Evolutionary conservation across 495 filamentous ascomycete genomes (phyloP).

Genomic region (Penicillium tannophilum): DNA sequence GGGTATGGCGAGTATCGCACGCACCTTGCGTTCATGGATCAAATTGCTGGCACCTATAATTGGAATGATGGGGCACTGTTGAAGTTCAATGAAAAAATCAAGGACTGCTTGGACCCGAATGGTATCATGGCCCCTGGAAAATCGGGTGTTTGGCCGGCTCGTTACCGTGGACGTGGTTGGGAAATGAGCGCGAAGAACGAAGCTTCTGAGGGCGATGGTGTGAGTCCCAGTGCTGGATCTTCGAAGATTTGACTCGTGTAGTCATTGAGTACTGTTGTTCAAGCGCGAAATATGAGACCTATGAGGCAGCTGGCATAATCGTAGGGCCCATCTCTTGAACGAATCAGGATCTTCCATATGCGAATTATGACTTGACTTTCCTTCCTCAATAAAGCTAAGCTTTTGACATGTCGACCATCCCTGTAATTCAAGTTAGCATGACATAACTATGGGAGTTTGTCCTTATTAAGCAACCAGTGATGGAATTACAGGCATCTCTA

Average conservation of each 20-base stretch:
- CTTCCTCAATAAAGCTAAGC: neutral
- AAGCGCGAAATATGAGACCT: neutral
- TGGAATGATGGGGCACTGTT: slow-evolving; percentile 56
- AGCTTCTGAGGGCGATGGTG: slow-evolving; percentile 13
- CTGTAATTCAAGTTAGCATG: no score
- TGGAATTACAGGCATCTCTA: no score
- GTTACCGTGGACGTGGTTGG: slow-evolving; percentile 39
- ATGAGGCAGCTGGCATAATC: neutral
- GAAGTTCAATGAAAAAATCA: slow-evolving; percentile 56
- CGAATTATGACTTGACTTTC: neutral
- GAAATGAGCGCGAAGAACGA: slow-evolving; percentile 13
- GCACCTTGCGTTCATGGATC: slow-evolving; percentile 57
- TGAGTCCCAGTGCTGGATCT: slow-evolving; percentile 6
- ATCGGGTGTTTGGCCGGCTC: slow-evolving; percentile 58
- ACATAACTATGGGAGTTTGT: no score
- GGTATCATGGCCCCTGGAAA: slow-evolving; percentile 59
- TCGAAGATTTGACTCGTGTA: slow-evolving; percentile 2
- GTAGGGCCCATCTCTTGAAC: neutral
- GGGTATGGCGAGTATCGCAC: slow-evolving; percentile 57
- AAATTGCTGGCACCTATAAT: slow-evolving; percentile 54
- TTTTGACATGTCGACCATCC: no score
- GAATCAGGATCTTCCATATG: neutral
- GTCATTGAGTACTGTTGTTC: neutral
- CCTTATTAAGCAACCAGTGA: no score
- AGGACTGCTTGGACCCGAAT: slow-evolving; percentile 61